phyloP scores from a whole-genome alignment of 2,329 filamentous ascomycete genomes.

The Blastomyces percursus region DNA sequence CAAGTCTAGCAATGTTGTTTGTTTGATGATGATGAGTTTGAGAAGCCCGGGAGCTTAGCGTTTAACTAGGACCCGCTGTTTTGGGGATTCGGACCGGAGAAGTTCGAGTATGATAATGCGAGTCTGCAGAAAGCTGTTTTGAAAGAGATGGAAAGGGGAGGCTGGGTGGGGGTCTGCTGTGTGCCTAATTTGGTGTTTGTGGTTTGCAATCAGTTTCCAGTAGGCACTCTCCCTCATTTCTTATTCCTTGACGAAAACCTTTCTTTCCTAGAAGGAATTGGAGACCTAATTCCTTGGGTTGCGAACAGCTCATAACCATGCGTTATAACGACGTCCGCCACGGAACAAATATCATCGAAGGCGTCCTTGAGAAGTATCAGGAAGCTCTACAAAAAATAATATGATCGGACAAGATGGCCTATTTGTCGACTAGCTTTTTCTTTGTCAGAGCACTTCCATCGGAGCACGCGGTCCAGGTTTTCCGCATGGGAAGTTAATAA shows the following conservation, averaged over 20 bases:
- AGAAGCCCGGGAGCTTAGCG: background rate
- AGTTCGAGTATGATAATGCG: constrained; percentile 24
- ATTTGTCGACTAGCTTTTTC: background rate
- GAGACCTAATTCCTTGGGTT: background rate
- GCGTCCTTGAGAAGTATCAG: constrained; percentile 30
- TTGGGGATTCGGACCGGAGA: background rate
- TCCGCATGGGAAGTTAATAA: background rate
- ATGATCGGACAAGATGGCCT: background rate
- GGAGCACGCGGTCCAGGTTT: background rate
- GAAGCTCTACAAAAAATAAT: constrained; percentile 16
- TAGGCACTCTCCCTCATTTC: background rate
- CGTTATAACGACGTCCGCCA: background rate
- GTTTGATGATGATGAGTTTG: background rate
- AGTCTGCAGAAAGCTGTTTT: constrained; percentile 28
- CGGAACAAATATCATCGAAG: constrained; percentile 14
- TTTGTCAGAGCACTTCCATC: background rate
- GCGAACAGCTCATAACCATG: background rate
- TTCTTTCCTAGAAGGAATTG: background rate
- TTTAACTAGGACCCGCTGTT: background rate
- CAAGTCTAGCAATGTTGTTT: background rate
- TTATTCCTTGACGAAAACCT: too few species aligned
- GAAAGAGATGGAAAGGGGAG: constrained; percentile 26
- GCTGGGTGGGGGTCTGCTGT: background rate
- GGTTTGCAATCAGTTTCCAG: background rate
- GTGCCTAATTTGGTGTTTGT: background rate